Evolutionary conservation across 495 filamentous ascomycete genomes (phyloP).

Genomic region (Penicillium egyptiacum): DNA sequence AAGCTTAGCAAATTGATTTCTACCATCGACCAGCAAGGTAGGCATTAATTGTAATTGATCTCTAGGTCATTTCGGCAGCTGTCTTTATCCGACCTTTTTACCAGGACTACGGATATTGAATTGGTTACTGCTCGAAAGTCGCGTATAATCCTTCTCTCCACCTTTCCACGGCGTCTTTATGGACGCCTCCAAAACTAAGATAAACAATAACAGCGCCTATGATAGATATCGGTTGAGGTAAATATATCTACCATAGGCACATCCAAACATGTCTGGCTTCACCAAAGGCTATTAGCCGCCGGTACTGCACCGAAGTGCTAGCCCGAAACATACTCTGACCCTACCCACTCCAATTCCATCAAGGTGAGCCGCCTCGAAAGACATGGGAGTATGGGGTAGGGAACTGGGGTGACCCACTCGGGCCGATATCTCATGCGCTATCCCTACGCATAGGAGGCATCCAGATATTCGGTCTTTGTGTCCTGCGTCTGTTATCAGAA

Average conservation of each 20-base stretch:
- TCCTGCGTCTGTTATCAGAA: slow-evolving; percentile 2
- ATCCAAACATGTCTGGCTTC: background rate
- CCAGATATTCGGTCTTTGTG: slow-evolving; percentile 4
- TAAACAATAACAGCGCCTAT: background rate
- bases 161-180: background rate
- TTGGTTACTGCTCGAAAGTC: background rate
- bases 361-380: slow-evolving; percentile 12
- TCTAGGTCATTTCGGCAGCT: background rate
- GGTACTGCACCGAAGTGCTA: background rate
- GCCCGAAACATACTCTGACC: background rate
- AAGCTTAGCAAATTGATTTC: background rate
- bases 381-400: background rate
- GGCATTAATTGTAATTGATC: background rate
- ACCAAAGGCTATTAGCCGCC: background rate
- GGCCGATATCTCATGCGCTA: slow-evolving; percentile 1
- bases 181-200: background rate
- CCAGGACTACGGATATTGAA: background rate
- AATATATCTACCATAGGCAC: background rate
- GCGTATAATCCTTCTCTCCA: background rate
- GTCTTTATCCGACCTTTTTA: slow-evolving; percentile 3
- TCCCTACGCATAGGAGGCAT: slow-evolving; percentile 12
- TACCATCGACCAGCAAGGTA: background rate
- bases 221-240: background rate
- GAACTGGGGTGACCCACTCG: background rate
- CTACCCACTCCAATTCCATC: slow-evolving; percentile 3